Conservation (phyloP, 805 yeast genomes). For the Schwanniomyces polymorphus region DNA sequence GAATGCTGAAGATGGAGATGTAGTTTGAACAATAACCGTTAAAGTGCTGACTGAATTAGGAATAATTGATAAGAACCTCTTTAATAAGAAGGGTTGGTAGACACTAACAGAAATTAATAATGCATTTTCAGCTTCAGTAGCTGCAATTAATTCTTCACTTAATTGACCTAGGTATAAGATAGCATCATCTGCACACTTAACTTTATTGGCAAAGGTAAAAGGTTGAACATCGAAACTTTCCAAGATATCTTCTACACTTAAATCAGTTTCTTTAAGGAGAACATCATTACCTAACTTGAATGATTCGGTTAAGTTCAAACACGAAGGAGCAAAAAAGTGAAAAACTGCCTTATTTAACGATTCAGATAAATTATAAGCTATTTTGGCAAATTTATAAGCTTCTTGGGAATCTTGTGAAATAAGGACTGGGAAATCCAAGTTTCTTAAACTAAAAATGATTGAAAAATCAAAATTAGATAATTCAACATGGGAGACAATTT, state of each 20-base stretch:
- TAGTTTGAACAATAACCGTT: conserved; percentile 63
- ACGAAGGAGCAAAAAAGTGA: conserved; percentile 58
- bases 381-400: conserved; percentile 51
- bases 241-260: conserved; percentile 22
- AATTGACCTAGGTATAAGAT: conserved; percentile 66
- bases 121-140: conserved; percentile 35
- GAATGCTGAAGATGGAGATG: conserved; percentile 39
- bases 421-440: conserved; percentile 61
- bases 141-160: conserved; percentile 40
- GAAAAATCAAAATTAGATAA: conserved; percentile 64
- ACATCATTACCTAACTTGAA: conserved; percentile 11
- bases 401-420: conserved; percentile 65
- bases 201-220: conserved; percentile 29
- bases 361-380: conserved; percentile 58
- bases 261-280: conserved; percentile 13
- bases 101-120: conserved; percentile 59
- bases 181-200: conserved; percentile 45
- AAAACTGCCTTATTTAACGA: conserved; percentile 56
- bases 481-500: conserved; percentile 63
- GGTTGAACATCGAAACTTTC: conserved; percentile 24
- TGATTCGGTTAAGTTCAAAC: conserved; percentile 10
- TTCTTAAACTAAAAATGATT: conserved; percentile 69
- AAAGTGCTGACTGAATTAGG: conserved; percentile 58
- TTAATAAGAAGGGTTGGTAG: conserved; percentile 71
- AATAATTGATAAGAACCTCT: conserved; percentile 46